Evolutionary conservation across 169 alveolate genomes (phyloP).

Genomic region (Haemoproteus tartakovskyi): DNA sequence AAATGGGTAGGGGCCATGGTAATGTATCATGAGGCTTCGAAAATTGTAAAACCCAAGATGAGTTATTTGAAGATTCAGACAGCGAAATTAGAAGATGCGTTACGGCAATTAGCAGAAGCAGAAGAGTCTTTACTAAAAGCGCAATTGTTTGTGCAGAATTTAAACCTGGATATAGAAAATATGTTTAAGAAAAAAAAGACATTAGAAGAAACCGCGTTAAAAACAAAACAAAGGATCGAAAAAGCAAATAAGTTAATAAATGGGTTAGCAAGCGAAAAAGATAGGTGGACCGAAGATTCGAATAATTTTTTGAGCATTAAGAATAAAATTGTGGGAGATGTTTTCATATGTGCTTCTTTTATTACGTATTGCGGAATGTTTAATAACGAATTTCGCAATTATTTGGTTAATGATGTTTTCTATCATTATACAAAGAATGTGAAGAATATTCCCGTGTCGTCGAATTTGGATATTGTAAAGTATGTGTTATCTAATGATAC

Average conservation of each 20-base stretch:
- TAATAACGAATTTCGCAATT: conserved; percentile 92
- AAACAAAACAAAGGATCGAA: conserved; percentile 89
- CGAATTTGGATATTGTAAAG: conserved; percentile 46
- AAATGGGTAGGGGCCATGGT: conserved; percentile 93
- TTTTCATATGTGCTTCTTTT: conserved; percentile 89
- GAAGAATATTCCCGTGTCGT: conserved; percentile 79
- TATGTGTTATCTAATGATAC: conserved; percentile 45
- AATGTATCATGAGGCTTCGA: conserved; percentile 92
- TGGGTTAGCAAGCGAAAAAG: conserved; percentile 92
- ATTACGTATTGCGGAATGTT: conserved; percentile 95
- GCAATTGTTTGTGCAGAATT: conserved; percentile 83
- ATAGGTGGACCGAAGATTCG: conserved; percentile 92
- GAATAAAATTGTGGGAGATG: conserved; percentile 91
- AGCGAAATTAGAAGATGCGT: conserved; percentile 88
- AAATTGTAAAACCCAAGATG: conserved; percentile 95
- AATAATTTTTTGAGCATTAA: conserved; percentile 87
- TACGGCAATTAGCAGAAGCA: conserved; percentile 88
- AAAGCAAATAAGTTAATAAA: conserved; percentile 92
- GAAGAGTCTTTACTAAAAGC: conserved; percentile 88
- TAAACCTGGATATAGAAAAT: conserved; percentile 87
- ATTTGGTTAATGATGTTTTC: conserved; percentile 86
- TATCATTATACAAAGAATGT: conserved; percentile 82
- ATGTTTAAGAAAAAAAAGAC: conserved; percentile 88
- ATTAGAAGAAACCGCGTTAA: conserved; percentile 88
- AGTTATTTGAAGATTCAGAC: conserved; percentile 88